Conservation (phyloP, 2,329 filamentous ascomycete species). For the Colletotrichum plurivorum region DNA sequence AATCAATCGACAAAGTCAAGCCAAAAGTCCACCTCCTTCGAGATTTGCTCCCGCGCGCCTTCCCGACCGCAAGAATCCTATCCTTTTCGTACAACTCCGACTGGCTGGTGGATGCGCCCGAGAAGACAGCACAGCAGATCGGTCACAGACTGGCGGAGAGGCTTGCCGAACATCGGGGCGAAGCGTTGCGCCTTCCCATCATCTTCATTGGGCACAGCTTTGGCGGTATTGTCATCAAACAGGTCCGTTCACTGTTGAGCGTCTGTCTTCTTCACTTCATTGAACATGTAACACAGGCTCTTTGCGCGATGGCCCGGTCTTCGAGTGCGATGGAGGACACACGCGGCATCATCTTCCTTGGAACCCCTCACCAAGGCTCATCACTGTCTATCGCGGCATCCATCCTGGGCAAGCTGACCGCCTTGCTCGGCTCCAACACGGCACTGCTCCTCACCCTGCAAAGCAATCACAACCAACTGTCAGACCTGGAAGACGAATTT, state of each 20-base stretch:
- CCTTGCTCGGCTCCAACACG: not conserved
- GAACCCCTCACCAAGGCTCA: slow-evolving; percentile 20
- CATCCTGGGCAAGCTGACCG: not conserved
- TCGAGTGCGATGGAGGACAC: not conserved
- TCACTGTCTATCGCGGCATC: not conserved
- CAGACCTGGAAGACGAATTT: not conserved
- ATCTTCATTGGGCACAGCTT: slow-evolving; percentile 38
- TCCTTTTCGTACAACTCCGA: slow-evolving; percentile 42
- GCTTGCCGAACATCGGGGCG: slow-evolving; percentile 13
- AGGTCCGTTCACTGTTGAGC: not conserved
- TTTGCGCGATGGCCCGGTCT: not conserved
- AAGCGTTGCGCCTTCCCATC: slow-evolving; percentile 37
- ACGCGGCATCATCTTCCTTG: slow-evolving; percentile 10
- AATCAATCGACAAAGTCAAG: not conserved
- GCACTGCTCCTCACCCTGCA: not conserved
- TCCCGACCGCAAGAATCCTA: slow-evolving; percentile 42
- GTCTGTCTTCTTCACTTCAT: not conserved
- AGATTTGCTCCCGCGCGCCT: slow-evolving; percentile 8
- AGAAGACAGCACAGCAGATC: slow-evolving; percentile 41
- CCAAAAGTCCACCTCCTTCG: slow-evolving; percentile 12
- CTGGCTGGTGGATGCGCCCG: slow-evolving; percentile 42
- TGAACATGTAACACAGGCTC: not conserved
- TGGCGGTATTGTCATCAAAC: slow-evolving; percentile 20
- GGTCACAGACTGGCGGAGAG: slow-evolving; percentile 32
- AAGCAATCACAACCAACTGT: not conserved